These are phyloP conservation scores for Flagelloscypha sp. DNA, from an alignment of 768 basidiomycete genomes.

Conservation along the genomic window DNA sequence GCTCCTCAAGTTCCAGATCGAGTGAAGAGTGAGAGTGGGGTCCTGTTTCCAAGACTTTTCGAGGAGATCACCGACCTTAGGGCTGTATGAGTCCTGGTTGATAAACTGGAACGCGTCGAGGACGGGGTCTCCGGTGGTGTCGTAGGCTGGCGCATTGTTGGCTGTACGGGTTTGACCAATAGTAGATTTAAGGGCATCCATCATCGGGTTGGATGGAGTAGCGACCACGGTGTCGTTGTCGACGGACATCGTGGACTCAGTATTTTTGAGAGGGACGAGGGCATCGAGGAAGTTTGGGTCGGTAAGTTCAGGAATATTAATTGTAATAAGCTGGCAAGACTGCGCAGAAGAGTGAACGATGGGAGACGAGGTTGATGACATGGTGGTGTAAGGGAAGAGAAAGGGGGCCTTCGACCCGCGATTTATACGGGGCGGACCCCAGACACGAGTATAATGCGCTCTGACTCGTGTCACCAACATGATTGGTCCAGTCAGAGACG, in stretches of 20 bases:
- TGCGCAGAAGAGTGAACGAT: too few species aligned
- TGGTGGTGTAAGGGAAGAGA: too few species aligned
- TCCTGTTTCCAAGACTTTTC: conserved; percentile 51
- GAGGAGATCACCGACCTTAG: conserved; percentile 27
- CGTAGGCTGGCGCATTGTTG: conserved; percentile 44
- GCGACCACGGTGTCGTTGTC: too few species aligned
- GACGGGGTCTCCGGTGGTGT: conserved; percentile 40
- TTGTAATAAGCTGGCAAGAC: too few species aligned
- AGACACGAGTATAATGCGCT: too few species aligned
- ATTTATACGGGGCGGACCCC: too few species aligned
- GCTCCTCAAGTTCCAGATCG: conserved; percentile 62
- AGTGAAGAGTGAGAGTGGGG: conserved; percentile 44
- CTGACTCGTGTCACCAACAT: too few species aligned
- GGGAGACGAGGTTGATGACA: too few species aligned
- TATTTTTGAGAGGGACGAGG: conserved; percentile 34
- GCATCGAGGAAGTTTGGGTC: conserved; percentile 47
- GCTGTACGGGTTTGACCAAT: conserved; percentile 38
- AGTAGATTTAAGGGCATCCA: conserved; percentile 40
- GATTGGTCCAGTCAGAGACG: too few species aligned
- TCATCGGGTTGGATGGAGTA: conserved; percentile 49
- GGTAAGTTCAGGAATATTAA: conserved; percentile 51
- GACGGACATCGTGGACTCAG: conserved; percentile 1
- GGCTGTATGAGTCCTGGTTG: conserved; percentile 14
- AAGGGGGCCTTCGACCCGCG: too few species aligned
- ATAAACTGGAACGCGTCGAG: conserved; percentile 53